Conservation (phyloP, 352 stramenopile species). For the Phytophthora fragariae region DNA sequence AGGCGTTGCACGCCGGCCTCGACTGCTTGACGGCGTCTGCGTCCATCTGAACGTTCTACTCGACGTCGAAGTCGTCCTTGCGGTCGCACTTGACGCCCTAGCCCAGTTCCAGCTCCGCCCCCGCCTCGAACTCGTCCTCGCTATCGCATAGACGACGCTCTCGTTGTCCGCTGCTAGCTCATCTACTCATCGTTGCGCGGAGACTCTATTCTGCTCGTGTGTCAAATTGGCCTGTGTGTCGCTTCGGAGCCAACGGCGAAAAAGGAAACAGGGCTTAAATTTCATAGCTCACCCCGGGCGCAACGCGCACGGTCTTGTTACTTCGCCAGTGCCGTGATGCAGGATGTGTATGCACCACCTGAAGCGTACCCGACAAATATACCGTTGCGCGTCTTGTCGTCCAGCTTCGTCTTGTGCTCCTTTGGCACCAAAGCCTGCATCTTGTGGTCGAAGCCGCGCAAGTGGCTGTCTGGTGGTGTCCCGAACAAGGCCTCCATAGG, state of each 20-base stretch:
- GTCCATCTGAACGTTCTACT: constrained; percentile 4
- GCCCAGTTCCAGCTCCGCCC: constrained; percentile 63
- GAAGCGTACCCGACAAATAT: background rate
- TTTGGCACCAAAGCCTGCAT: background rate
- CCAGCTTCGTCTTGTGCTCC: background rate
- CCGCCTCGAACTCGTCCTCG: constrained; percentile 86
- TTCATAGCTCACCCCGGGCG: too few species aligned
- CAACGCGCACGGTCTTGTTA: too few species aligned
- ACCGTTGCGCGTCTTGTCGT: background rate
- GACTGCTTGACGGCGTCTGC: too few species aligned
- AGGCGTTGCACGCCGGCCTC: too few species aligned
- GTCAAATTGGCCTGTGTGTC: background rate
- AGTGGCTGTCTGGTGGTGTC: background rate
- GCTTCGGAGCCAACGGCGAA: background rate
- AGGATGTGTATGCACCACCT: background rate
- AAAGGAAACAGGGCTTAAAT: background rate
- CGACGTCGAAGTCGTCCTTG: constrained; percentile 25
- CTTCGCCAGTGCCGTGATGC: background rate
- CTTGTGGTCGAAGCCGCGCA: background rate
- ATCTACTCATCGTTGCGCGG: constrained; percentile 63
- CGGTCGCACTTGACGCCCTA: constrained; percentile 53
- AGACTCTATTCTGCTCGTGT: background rate
- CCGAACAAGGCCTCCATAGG: background rate
- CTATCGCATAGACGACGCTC: constrained; percentile 66
- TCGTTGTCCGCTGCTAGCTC: constrained; percentile 65